phyloP scores from a whole-genome alignment of 2,329 filamentous ascomycete species.

The Nigrograna mackinnonii region DNA sequence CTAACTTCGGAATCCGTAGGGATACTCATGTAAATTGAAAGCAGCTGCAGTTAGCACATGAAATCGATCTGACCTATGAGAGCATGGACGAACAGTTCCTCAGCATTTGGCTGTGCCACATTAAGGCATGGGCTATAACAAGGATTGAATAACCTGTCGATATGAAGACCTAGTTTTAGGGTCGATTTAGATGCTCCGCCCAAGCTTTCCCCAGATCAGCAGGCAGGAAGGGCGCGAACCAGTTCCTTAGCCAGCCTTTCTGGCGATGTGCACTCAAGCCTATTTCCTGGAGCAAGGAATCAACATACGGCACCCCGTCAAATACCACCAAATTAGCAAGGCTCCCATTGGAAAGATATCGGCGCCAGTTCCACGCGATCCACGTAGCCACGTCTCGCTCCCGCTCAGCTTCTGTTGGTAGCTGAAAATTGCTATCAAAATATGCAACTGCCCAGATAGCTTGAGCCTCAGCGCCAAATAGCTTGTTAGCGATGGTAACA shows the following conservation, averaged over 20 bases:
- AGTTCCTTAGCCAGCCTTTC: constrained; percentile 5
- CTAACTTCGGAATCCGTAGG: no score
- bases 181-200: constrained; percentile 8
- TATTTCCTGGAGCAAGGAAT: constrained; percentile 10
- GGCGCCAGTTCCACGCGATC: constrained; percentile 7
- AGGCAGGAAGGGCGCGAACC: constrained; percentile 5
- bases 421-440: constrained; percentile 6
- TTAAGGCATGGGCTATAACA: not conserved
- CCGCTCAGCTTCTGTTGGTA: constrained; percentile 6
- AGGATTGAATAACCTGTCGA: not conserved
- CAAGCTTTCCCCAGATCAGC: constrained; percentile 10
- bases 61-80: not conserved
- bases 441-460: constrained; percentile 20
- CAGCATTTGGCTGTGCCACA: not conserved
- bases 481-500: constrained; percentile 8
- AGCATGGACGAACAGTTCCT: not conserved
- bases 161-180: not conserved
- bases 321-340: constrained; percentile 7
- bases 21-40: no score
- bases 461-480: constrained; percentile 16
- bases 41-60: no score
- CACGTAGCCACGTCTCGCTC: constrained; percentile 8
- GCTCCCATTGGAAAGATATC: constrained; percentile 11
- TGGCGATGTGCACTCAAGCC: constrained; percentile 3
- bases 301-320: constrained; percentile 11